Percentiles rank a stretch among this genome's conserved stretches.
phyloP scores from a whole-genome alignment of 177 flowering plant genomes.

The Telopea speciosissima region DNA sequence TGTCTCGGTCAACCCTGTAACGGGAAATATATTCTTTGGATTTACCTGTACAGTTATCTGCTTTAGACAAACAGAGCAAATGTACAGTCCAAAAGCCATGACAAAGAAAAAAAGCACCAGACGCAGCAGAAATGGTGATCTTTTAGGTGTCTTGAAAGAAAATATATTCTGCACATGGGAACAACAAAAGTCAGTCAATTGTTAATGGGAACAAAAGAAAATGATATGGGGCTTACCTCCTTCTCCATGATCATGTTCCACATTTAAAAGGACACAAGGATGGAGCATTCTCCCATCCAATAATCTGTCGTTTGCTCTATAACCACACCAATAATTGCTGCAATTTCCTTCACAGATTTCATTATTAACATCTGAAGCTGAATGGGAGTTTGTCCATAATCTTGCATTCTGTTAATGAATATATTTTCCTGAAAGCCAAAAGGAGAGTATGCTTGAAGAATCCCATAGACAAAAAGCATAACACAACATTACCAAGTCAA shows the following conservation, averaged over 20 bases:
- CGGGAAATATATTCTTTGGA: constrained; percentile 17
- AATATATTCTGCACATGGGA: constrained; percentile 35
- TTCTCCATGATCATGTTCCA: constrained; percentile 5
- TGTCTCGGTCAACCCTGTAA: constrained; percentile 24
- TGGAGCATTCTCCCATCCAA: constrained; percentile 10
- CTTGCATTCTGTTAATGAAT: not conserved
- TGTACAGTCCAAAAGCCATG: constrained; percentile 57
- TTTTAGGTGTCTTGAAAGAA: constrained; percentile 48
- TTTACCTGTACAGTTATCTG: constrained; percentile 32
- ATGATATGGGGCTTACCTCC: not conserved
- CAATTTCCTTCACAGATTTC: not conserved
- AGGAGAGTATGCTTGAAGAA: not conserved
- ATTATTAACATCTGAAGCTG: not conserved
- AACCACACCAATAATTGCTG: not conserved
- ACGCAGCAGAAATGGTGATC: constrained; percentile 47
- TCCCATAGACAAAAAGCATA: not conserved
- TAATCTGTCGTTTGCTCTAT: constrained; percentile 1
- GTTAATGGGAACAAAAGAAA: not conserved
- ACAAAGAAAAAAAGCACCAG: constrained; percentile 51
- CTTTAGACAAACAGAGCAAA: constrained; percentile 55
- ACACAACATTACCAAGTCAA: not conserved
- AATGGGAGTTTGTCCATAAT: not conserved
- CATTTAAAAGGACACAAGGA: not conserved
- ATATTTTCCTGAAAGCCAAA: not conserved
- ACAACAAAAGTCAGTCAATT: not conserved